phyloP scores from a whole-genome alignment of 139 green algal genomes.

The Zygnema circumcarinatum region DNA sequence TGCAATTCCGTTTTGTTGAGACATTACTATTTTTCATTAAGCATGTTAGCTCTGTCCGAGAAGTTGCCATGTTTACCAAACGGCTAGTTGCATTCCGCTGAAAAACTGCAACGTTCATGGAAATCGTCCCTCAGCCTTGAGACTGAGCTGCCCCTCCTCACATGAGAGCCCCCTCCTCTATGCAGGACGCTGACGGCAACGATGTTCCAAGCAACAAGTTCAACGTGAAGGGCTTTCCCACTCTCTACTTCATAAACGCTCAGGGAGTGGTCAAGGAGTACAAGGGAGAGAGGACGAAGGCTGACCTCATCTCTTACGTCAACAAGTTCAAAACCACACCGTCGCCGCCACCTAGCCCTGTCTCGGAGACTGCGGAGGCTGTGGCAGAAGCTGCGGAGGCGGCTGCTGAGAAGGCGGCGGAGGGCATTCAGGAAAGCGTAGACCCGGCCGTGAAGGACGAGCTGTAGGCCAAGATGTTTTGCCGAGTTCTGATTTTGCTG shows the following conservation, averaged over 20 bases:
- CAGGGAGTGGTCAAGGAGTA: slow-evolving; percentile 31
- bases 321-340: slow-evolving; percentile 28
- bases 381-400: slow-evolving; percentile 9
- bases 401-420: slow-evolving; percentile 7
- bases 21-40: no score
- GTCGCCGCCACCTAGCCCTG: not conserved
- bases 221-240: slow-evolving; percentile 53
- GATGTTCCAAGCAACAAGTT: slow-evolving; percentile 43
- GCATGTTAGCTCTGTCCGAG: no score
- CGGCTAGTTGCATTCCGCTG: not conserved
- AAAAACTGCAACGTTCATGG: not conserved
- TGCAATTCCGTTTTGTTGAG: no score
- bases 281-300: slow-evolving; percentile 30
- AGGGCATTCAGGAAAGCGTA: not conserved
- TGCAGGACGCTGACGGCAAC: slow-evolving; percentile 45
- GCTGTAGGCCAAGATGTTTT: slow-evolving; percentile 3
- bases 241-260: slow-evolving; percentile 33
- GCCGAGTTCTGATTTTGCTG: no score
- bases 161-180: no score
- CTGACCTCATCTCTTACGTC: slow-evolving; percentile 29
- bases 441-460: slow-evolving; percentile 2
- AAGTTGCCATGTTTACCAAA: no score
- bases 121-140: not conserved
- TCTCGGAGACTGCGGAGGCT: slow-evolving; percentile 2
- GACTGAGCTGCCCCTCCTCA: no score